These are phyloP conservation scores for Chytriomyces sp. DNA, from an alignment of 192 early-diverging fungal species.

Conservation along the genomic window DNA sequence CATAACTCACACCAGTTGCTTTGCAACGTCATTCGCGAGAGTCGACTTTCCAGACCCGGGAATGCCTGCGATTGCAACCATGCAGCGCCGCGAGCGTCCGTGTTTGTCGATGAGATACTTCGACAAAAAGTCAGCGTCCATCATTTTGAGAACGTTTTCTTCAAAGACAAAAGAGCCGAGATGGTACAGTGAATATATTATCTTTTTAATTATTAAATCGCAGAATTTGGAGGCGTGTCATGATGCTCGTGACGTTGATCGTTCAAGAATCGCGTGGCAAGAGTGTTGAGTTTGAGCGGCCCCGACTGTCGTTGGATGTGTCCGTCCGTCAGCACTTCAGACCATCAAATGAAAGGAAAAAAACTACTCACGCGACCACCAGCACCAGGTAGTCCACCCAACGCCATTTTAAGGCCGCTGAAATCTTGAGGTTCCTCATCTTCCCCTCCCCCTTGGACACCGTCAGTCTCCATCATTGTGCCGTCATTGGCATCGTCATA, in stretches of 20 bases:
- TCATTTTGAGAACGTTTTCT: too few species aligned
- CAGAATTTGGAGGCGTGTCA: slow-evolving; percentile 28
- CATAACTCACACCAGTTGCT: slow-evolving; percentile 8
- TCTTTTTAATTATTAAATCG: slow-evolving; percentile 7
- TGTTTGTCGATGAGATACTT: too few species aligned
- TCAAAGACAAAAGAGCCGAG: too few species aligned
- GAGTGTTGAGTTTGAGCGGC: slow-evolving; percentile 13
- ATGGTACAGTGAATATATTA: too few species aligned
- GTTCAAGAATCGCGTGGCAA: slow-evolving; percentile 6
- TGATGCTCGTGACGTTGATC: background rate
- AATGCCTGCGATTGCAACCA: slow-evolving; percentile 46
- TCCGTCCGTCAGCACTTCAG: too few species aligned
- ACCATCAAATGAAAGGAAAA: too few species aligned
- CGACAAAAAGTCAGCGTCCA: too few species aligned
- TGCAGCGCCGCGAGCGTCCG: background rate
- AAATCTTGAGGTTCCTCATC: background rate
- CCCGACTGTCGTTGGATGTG: background rate
- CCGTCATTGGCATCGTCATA: background rate
- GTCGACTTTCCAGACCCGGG: slow-evolving; percentile 56
- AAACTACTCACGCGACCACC: slow-evolving; percentile 3
- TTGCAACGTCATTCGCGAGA: slow-evolving; percentile 30
- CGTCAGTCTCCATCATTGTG: background rate
- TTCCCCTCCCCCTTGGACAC: background rate
- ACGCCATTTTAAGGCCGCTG: background rate
- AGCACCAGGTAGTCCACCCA: background rate